Percentiles rank a stretch among this genome's conserved stretches.
Evolutionary conservation across 768 basidiomycete genomes (phyloP).

Genomic region (Lactarius pseudohatsudake): DNA sequence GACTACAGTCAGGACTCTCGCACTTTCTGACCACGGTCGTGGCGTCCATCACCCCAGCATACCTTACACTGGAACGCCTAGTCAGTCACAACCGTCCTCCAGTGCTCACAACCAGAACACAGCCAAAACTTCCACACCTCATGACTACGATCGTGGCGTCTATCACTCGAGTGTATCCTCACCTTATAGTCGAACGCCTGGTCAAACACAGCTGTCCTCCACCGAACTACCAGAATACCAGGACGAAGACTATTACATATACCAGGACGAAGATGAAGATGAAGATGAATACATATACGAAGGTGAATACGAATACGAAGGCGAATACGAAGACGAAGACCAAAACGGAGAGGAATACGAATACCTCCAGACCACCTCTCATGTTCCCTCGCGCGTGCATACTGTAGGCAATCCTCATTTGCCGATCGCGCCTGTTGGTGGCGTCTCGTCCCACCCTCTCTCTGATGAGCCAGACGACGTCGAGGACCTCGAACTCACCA

Average conservation of each 20-base stretch:
- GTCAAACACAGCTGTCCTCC: background rate
- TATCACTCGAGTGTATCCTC: background rate
- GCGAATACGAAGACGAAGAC: too few species aligned
- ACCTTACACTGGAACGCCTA: too few species aligned
- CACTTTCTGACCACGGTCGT: background rate
- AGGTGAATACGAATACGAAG: too few species aligned
- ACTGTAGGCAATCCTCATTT: background rate
- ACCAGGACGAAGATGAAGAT: too few species aligned
- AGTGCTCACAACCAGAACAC: background rate
- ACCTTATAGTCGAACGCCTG: background rate
- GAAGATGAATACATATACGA: too few species aligned
- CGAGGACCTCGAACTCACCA: background rate
- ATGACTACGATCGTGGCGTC: background rate
- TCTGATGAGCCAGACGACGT: background rate
- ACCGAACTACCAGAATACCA: background rate
- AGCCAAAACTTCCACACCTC: background rate
- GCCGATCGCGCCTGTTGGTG: too few species aligned
- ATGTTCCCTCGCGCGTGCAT: background rate
- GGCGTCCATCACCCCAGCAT: background rate
- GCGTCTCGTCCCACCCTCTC: background rate
- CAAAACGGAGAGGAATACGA: too few species aligned
- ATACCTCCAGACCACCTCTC: background rate
- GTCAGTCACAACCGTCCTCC: background rate
- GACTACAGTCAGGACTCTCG: background rate
- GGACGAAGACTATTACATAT: too few species aligned